Base-by-base conservation (phyloP, 768 basidiomycete species). In the Pholiota molesta region DNA sequence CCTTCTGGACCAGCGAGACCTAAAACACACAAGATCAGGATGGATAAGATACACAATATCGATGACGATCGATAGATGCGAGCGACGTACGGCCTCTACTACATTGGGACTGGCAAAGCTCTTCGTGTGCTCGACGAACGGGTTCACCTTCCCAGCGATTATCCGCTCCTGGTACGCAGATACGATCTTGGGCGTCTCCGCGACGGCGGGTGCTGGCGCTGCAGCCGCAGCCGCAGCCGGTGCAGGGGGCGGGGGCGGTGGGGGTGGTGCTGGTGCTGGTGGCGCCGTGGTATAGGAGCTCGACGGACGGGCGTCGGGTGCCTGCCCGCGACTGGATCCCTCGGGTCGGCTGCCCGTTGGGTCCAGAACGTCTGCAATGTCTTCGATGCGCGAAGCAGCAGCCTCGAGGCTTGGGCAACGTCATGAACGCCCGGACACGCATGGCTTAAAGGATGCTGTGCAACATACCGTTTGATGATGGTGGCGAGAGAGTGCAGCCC, bases 381-480 rank as follows among this genome's bases (percentile, higher is more conserved):
- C 97, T 75, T 99, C 97, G 37, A 99, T 86, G 35, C 97, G 87
- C 47, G 92, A 93, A 6, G 94, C 95, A 9, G 95, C 93, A 26
- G 97, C 97, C 81, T 96, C 92, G 55, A 95, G 85, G 65, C 95
- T 95, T 70, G 52, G 84, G 81, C 61, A 59, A 17, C 62, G 61
- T 56, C 42, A 42, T 62, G 21, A 59, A 54, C 52, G 55, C 45
- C 21, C 16, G 21, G 10, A 21, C 23, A 13, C 23, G 33, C 33
- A 35, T 21, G 8, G 37, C 16, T 40, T 49, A 61, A 57, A 45
- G 55, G 66, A 28, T 19, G 54, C 29, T 39, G 21, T 9, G 52
- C 16, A 37, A 70, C 80, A 59, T 70, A 91, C 91, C 92, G 86
- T 75, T 92, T 94, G 73, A 91, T 90, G 63, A 94, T 87, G 10